Base-by-base conservation (phyloP, 176 grass and related monocot species). In the Hordeum marinum region DNA sequence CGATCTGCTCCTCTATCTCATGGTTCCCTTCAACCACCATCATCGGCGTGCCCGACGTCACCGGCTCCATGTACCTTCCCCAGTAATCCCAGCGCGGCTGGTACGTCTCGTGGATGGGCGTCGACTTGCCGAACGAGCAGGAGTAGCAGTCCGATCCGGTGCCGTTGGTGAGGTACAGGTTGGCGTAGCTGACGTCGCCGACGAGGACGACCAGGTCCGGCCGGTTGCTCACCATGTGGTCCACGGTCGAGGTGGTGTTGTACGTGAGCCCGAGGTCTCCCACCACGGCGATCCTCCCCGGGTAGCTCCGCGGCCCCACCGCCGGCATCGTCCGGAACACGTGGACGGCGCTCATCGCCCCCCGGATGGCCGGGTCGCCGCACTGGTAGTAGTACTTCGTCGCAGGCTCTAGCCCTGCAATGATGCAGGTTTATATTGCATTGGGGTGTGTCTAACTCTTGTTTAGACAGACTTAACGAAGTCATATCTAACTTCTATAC, bases 81-180 rank as follows among this genome's bases (percentile, higher is more conserved):
- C 95, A 97, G 84, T 94, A 97, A 48, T 97, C 95, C 90, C 95
- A 97, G 2, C 95, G 95, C 13, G 90, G 90, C 63, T 97, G 95
- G 63, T 92, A 97, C 3, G 92, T 94, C 82, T 97, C 92, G 35
- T 93, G 95, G 77, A 94, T 91, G 39, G 92, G 95, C 2, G 88
- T 94, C 0, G 88, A 89, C 0, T 84, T 25, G 42, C 40, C 82
- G 78, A 97, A 97, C 9, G 68, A 13, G 64, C 95, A 94, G 34
- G 88, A 90, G 76, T 97, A 97, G 84, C 92, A 92, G n/a, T 97
- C 90, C 2, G 92, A 39, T 0, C 95, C 95, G 26, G 90, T 94
- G 50, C 95, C 92, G 46, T 97, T 97, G 11, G 90, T 94, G 6
- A 94, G 85, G 74, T 97, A 92, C 34, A 97, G 73, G 76, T 94